Evolutionary conservation across 108 stramenopile genomes (phyloP), one percentile per base, ranked within the genome.

Genomic region (Chaetoceros tenuissimus): DNA sequence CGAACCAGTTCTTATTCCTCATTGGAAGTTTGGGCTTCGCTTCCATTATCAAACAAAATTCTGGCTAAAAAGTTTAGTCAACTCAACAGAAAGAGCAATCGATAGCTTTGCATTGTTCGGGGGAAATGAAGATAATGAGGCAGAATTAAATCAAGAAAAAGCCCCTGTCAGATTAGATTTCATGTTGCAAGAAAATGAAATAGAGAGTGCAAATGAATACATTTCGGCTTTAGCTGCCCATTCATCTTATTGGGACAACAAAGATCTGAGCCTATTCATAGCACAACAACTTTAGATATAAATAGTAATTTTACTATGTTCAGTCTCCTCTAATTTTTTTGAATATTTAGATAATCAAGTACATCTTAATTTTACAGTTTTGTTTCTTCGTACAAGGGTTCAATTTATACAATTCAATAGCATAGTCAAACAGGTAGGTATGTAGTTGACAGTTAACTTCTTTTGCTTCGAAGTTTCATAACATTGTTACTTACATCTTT

Each of bases 151-250:
- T 16, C 49, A 40, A 10, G 49, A 51, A 51, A 16, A 51, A 5
- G 44, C 62, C 10, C 77, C 77, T 19, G 63, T 64, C 13, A 63
- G 84, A 3, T 71, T 86, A 17, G 84, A 77, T 55, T 84, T 68
- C 64, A 74, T 75, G 69, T 67, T 79, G 0, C 85, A 91, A 68
- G 89, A 91, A 63, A 82, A 73, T 57, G 89, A 91, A 53, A 77
- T 91, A 13, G 89, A 91, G 47, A 80, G 53, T 40, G 84, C 89
- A 10, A 91, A 91, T 55, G 85, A 91, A 59, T 91, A 91, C 57
- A 66, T 91, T 23, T 82, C 86, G 19, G 89, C 89, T 21, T 70
- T 91, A 21, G 82, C 81, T 0, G 85, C 89, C 0, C 89, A 91
- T 67, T 76, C 77, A 18, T 76, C 77, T 17, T 91, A 91, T 57